Evolutionary conservation across 306 rosid species (phyloP).

Genomic region (Betula pendula): DNA sequence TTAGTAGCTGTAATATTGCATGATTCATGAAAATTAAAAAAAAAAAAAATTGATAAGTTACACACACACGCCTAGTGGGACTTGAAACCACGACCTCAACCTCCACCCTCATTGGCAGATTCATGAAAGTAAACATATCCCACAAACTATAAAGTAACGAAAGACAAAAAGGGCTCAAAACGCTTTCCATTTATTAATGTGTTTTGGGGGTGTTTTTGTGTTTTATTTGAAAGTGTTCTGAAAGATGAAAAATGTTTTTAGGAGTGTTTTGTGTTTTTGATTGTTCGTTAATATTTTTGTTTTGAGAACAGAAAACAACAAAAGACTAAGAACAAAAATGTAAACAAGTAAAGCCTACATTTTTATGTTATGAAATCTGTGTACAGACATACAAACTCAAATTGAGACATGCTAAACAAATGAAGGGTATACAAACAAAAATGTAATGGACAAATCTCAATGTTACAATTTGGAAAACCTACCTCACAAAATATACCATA

Average conservation of each 20-base stretch:
- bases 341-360: no score
- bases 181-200: neutral
- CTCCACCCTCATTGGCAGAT: no score
- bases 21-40: neutral
- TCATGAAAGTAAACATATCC: conserved; percentile 12
- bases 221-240: no score
- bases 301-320: no score
- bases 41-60: no score
- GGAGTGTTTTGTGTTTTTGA: no score
- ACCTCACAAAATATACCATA: conserved; percentile 95
- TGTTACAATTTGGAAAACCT: conserved; percentile 5
- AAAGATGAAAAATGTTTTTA: no score
- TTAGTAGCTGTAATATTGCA: neutral
- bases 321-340: no score
- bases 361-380: neutral
- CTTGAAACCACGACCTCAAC: no score
- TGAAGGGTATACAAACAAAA: neutral
- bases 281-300: no score
- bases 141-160: neutral
- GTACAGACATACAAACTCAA: neutral
- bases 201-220: no score
- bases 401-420: neutral
- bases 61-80: no score
- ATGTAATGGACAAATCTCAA: conserved; percentile 6
- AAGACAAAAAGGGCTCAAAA: neutral